Evolutionary conservation across 192 early-diverging fungal genomes (phyloP), one percentile per base, ranked within the genome.

Genomic region (Phycomyces nitens): DNA sequence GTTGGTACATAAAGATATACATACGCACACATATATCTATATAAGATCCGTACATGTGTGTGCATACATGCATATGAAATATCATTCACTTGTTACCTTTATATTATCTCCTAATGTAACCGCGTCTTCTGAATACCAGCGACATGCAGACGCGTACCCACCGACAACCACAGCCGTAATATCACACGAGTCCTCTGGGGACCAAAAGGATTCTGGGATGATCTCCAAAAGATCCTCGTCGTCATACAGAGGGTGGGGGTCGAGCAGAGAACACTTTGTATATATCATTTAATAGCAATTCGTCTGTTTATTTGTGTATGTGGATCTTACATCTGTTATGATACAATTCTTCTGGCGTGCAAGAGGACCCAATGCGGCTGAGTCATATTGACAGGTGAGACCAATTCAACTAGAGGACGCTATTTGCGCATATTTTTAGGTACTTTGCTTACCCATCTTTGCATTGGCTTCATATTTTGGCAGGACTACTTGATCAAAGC

Each of bases 91-190:
- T n/a, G 18, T 39, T 40, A 73, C 71, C 60, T 68, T 57, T 12
- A 73, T 53, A 11, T 47, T 60, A 49, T 67, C 71, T 18, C 51
- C 71, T 16, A 73, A 53, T 24, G 47, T 50, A 26, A 23, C 22
- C n/a, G 65, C 71, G 41, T 73, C 60, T 60, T 73, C 71, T 3
- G 71, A 53, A 49, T 73, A 73, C 71, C 71, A 73, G 43, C 65
- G 60, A 52, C 71, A 73, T 22, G 62, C 49, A 21, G 60, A 34
- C 26, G 41, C 24, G 55, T 73, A 60, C 1, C 66, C 66, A 39
- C 71, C 71, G 26, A 73, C 49, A n/a, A 73, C 55, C 27, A 67
- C 61, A 10, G 58, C 52, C 7, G 66, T 68, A 1, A 68, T 10
- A 11, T 54, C 41, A n/a, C 26, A 52, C 21, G 53, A 53, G 21